These are phyloP conservation scores for Seiridium cupressi DNA, from an alignment of 2,329 filamentous ascomycete genomes.

Conservation along the genomic window DNA sequence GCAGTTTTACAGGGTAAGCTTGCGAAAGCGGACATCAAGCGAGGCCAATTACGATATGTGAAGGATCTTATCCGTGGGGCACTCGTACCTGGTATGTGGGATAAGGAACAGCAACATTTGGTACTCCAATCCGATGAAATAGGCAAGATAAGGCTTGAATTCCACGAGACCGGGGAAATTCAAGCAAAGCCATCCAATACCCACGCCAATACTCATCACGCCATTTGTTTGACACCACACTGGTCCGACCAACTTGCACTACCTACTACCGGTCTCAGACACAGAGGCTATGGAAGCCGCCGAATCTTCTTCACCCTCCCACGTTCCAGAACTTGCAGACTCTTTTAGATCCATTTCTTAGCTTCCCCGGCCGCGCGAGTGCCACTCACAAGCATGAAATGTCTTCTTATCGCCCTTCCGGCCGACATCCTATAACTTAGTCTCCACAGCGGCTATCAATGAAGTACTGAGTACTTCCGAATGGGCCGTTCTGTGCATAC, in stretches of 20 bases:
- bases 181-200: background rate
- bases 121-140: too few species aligned
- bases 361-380: background rate
- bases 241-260: background rate
- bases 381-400: background rate
- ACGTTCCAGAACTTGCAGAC: constrained; percentile 1
- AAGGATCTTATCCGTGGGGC: constrained; percentile 5
- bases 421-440: background rate
- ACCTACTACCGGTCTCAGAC: background rate
- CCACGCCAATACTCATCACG: constrained; percentile 6
- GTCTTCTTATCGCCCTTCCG: background rate
- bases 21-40: background rate
- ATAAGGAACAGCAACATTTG: too few species aligned
- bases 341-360: background rate
- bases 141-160: background rate
- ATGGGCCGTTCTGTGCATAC: background rate
- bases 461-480: background rate
- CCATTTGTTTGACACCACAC: background rate
- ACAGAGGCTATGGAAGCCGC: background rate
- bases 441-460: background rate
- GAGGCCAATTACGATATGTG: background rate
- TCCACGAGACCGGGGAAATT: background rate
- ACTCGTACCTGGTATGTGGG: too few species aligned
- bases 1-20: background rate
- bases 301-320: background rate